Evolutionary conservation across 345 rosid species (phyloP).

Genomic region (Geranium brycei): DNA sequence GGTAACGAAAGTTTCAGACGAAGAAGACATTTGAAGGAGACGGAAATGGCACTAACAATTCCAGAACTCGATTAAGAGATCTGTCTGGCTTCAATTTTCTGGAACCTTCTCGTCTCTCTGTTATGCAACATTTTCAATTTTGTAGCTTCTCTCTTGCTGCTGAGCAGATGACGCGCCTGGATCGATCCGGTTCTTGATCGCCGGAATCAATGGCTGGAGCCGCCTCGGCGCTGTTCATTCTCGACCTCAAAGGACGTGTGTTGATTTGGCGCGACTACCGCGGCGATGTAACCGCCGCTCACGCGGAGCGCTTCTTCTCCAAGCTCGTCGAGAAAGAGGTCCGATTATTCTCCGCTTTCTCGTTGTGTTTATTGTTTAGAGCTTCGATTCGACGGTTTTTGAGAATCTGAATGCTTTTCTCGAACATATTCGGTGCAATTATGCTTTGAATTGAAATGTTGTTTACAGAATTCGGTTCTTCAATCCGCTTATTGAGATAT

Average conservation of each 20-base stretch:
- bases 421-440: neutral
- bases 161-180: neutral
- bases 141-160: neutral
- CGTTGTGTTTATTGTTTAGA: too few species aligned
- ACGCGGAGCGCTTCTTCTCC: conserved; percentile 81
- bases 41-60: too few species aligned
- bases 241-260: conserved; percentile 11
- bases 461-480: neutral
- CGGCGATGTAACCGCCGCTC: conserved; percentile 60
- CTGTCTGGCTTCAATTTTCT: neutral
- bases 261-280: conserved; percentile 86
- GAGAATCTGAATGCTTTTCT: neutral
- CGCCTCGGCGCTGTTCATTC: conserved; percentile 73
- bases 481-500: neutral
- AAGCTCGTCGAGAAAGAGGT: conserved; percentile 81
- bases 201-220: conserved; percentile 55
- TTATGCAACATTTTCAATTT: neutral
- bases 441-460: neutral
- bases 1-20: too few species aligned
- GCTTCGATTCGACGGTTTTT: too few species aligned
- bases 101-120: neutral
- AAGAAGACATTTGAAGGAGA: too few species aligned
- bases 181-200: neutral
- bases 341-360: neutral
- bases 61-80: neutral